Base-by-base conservation (phyloP, 2,329 filamentous ascomycete species). In the Penicillium griseofulvum region DNA sequence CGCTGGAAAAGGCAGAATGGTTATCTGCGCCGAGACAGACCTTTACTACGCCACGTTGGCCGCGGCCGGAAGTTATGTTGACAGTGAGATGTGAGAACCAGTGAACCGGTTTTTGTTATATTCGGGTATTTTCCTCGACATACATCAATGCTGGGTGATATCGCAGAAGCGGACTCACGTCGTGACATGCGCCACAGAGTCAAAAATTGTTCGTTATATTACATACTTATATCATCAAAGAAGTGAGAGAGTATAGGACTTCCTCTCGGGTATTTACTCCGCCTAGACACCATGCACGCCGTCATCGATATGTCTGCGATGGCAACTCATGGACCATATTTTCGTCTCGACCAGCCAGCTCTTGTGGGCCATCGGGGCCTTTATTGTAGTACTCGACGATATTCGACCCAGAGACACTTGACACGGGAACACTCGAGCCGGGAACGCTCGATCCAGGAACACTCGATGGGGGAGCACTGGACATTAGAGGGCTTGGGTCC, bases 1-100 rank as follows among this genome's bases (percentile, higher is more conserved):
- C 59, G 78, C 74, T 5, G 60, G 60, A 5, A 34, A 60, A n/a
- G 59, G 60, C 1, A 31, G 57, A 19, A 63, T 63, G 60, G 57
- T 63, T 2, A 60, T 63, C 17, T 60, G 60, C 31, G 60, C 59
- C 3, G 60, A 63, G 39, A 63, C 59, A 12, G 49, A 59, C 9
- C 47, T 63, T 12, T 63, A 60, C 44, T 63, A 63, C 39, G 60
- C 45, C 11, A 63, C 60, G 2, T n/a, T 63, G 17, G 60, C 59
- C 16, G 60, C 60, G 1, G 54, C 42, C 2, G 60, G 60, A 4
- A 63, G 26, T 36, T 60, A 54, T 47, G 49, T 63, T 8, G 54
- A 59, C 1, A 58, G 58, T 38, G 58, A 59, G 53, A 59, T 60
- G 56, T 59, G 17, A 53, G 43, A 38, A 14, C 6, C n/a, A 22